A percentile compares a stretch with the other conserved stretches of the same genome.
These are phyloP conservation scores for Salvia rosmarinus DNA, from an alignment of 257 asterid species.

Conservation along the genomic window DNA sequence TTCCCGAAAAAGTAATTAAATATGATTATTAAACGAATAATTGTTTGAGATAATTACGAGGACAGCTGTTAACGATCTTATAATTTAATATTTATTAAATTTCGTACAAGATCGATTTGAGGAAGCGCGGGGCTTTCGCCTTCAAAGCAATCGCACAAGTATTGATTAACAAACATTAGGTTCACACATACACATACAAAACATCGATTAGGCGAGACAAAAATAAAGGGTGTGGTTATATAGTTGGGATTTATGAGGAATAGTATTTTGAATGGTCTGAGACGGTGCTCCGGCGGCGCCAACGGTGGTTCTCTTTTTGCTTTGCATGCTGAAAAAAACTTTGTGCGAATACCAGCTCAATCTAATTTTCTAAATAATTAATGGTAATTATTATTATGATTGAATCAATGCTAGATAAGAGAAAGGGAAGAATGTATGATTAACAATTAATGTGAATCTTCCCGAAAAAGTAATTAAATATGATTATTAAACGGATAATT, in stretches of 20 bases:
- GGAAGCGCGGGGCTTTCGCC: constrained; percentile 66
- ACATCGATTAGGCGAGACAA: neutral
- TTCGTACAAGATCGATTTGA: constrained; percentile 52
- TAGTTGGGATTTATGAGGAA: constrained; percentile 37
- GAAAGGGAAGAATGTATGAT: too few relatives aligned
- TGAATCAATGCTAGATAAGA: too few relatives aligned
- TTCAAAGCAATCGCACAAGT: constrained; percentile 61
- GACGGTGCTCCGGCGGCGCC: constrained; percentile 32
- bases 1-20: too few relatives aligned
- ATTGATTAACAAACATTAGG: constrained; percentile 28
- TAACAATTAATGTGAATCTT: too few relatives aligned
- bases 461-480: too few relatives aligned
- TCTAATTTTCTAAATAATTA: too few relatives aligned
- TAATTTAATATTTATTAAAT: too few relatives aligned
- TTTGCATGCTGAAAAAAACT: constrained; percentile 33
- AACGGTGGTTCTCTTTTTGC: constrained; percentile 29
- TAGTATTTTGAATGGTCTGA: constrained; percentile 12
- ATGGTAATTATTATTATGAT: too few relatives aligned
- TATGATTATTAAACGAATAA: too few relatives aligned
- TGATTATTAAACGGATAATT: too few relatives aligned
- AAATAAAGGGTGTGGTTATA: neutral
- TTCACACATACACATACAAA: neutral
- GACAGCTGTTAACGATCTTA: too few relatives aligned
- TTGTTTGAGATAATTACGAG: too few relatives aligned
- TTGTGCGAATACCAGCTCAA: neutral